Conservation (phyloP, 2,329 filamentous ascomycete species). For the Ophiocordyceps australis region DNA sequence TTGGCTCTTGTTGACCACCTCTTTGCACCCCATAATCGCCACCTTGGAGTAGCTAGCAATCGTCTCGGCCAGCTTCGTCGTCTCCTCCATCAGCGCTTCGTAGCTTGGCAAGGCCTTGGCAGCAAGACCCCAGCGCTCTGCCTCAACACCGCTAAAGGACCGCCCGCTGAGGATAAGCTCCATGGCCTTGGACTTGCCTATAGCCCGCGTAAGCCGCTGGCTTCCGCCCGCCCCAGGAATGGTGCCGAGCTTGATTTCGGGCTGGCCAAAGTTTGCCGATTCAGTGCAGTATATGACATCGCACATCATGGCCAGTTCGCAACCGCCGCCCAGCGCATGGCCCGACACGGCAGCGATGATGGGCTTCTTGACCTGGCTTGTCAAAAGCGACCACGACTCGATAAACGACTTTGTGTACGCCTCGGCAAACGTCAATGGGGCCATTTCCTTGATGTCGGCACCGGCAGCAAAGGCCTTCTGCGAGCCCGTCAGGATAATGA, state of each 20-base stretch:
- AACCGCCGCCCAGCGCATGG: slow-evolving; percentile 86
- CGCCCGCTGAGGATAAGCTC: slow-evolving; percentile 77
- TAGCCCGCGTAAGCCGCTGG: slow-evolving; percentile 67
- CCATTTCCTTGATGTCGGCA: slow-evolving; percentile 99
- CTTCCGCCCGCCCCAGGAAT: slow-evolving; percentile 86
- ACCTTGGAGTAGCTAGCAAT: slow-evolving; percentile 78
- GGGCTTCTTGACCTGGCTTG: slow-evolving; percentile 75
- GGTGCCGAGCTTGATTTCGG: slow-evolving; percentile 87
- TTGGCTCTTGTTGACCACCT: slow-evolving; percentile 99
- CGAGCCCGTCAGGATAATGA: slow-evolving; percentile 76
- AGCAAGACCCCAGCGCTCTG: slow-evolving; percentile 79
- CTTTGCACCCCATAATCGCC: slow-evolving; percentile 80
- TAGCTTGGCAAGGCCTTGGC: slow-evolving; percentile 64
- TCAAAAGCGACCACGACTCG: slow-evolving; percentile 79
- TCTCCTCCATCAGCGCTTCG: slow-evolving; percentile 65
- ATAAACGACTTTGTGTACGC: slow-evolving; percentile 90
- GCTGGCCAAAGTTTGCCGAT: slow-evolving; percentile 82
- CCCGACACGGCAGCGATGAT: slow-evolving; percentile 89
- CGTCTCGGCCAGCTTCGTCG: slow-evolving; percentile 68
- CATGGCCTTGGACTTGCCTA: slow-evolving; percentile 79
- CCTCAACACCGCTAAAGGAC: slow-evolving; percentile 69
- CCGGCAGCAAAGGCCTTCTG: slow-evolving; percentile 86
- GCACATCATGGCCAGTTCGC: slow-evolving; percentile 94
- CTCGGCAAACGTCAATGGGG: slow-evolving; percentile 68
- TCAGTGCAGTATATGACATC: slow-evolving; percentile 86